phyloP scores from a whole-genome alignment of 345 rosid genomes.

The Odontarrhena argentea region DNA sequence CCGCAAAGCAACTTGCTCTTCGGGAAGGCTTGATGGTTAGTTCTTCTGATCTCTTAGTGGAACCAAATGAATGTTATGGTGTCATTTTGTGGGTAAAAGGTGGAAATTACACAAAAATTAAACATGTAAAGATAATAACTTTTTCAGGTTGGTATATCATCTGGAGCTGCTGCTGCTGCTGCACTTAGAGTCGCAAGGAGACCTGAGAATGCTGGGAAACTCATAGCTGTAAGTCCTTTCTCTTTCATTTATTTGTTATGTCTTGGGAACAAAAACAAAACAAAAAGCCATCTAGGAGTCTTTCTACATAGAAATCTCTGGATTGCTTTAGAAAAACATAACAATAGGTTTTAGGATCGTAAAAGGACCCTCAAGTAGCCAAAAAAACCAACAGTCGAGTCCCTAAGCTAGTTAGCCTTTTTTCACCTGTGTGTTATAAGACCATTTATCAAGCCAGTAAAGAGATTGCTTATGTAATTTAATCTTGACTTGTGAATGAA shows the following conservation, averaged over 20 bases:
- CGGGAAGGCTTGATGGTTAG: constrained; percentile 96
- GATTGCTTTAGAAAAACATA: constrained; percentile 5
- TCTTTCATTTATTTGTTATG: background rate
- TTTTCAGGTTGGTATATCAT: constrained; percentile 52
- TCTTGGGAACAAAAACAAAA: background rate
- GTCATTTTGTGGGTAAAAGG: background rate
- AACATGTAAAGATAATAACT: background rate
- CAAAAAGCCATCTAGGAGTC: background rate
- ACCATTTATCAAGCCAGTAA: constrained; percentile 5
- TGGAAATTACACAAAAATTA: background rate
- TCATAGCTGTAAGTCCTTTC: constrained; percentile 53
- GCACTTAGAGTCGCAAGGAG: constrained; percentile 52
- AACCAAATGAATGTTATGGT: background rate
- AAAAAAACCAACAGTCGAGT: constrained; percentile 8
- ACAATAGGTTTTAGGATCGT: background rate
- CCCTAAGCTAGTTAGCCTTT: constrained; percentile 8
- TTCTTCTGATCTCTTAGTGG: constrained; percentile 26
- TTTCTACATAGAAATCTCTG: background rate
- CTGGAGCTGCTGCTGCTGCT: constrained; percentile 59
- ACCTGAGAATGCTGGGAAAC: constrained; percentile 59
- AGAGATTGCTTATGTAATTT: background rate
- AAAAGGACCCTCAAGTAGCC: background rate
- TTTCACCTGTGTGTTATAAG: background rate
- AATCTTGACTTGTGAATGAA: constrained; percentile 1
- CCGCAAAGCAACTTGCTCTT: constrained; percentile 89